These are phyloP conservation scores for Salinomyces thailandicus DNA, from an alignment of 2,329 filamentous ascomycete genomes.

Conservation along the genomic window DNA sequence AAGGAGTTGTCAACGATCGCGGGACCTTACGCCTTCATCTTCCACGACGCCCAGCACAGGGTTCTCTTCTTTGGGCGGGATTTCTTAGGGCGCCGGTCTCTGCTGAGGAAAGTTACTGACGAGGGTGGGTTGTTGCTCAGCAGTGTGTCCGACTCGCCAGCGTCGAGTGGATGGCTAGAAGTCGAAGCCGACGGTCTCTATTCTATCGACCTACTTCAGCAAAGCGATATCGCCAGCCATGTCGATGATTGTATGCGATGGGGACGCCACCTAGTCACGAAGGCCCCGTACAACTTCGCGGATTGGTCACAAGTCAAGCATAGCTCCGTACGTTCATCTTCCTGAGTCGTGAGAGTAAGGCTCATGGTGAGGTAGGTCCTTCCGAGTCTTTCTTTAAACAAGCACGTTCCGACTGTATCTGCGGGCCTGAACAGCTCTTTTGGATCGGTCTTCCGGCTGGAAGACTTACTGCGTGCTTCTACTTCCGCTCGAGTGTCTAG, in stretches of 20 bases:
- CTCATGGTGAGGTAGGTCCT: slow-evolving; percentile 27
- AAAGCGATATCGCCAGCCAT: no score
- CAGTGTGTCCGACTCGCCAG: slow-evolving; percentile 53
- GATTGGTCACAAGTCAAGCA: slow-evolving; percentile 7
- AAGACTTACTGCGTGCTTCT: slow-evolving; percentile 17
- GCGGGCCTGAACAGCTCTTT: slow-evolving; percentile 11
- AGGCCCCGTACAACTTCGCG: slow-evolving; percentile 11
- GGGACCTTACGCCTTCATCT: slow-evolving; percentile 86
- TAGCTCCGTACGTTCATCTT: slow-evolving; percentile 13
- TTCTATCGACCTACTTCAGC: slow-evolving; percentile 49
- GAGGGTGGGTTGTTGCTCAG: slow-evolving; percentile 51
- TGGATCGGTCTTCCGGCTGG: slow-evolving; percentile 14
- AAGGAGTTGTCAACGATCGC: slow-evolving; percentile 14
- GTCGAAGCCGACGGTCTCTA: slow-evolving; percentile 79
- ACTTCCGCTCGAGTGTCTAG: slow-evolving; percentile 39
- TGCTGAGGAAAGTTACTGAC: slow-evolving; percentile 49
- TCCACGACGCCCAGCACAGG: slow-evolving; percentile 53
- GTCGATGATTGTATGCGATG: no score
- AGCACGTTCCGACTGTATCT: slow-evolving; percentile 7
- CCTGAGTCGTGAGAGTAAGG: slow-evolving; percentile 8
- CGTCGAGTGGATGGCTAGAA: slow-evolving; percentile 55
- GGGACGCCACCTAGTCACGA: slow-evolving; percentile 1
- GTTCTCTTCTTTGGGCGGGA: slow-evolving; percentile 77
- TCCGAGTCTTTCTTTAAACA: slow-evolving; percentile 21
- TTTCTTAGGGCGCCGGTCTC: slow-evolving; percentile 72